Conservation (phyloP, 495 filamentous ascomycete genomes). For the Aspergillus baeticus region DNA sequence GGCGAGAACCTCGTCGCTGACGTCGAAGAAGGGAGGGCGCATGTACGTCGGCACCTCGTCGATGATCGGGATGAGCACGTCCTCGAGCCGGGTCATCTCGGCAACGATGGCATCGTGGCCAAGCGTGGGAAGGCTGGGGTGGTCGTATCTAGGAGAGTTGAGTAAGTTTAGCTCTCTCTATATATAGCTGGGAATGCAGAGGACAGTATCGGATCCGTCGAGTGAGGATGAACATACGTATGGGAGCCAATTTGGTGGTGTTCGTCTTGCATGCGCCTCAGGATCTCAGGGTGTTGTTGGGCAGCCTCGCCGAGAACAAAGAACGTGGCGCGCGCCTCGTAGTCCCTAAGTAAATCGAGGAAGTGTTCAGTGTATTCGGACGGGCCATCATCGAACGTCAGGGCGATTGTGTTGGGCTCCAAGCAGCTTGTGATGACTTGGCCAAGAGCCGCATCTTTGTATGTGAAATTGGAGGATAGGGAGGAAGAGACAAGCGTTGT, state of each 20-base stretch:
- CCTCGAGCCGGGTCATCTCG: conserved; percentile 70
- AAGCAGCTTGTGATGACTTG: conserved; percentile 60
- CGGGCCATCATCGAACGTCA: conserved; percentile 80
- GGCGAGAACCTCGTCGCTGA: conserved; percentile 25
- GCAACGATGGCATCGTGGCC: conserved; percentile 49
- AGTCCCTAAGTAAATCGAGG: conserved; percentile 59
- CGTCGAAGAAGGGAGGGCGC: conserved; percentile 42
- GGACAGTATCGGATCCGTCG: too few relatives aligned
- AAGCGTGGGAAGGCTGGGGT: conserved; percentile 58
- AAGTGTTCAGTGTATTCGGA: conserved; percentile 62
- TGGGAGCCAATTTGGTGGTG: conserved; percentile 78
- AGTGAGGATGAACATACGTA: conserved; percentile 48
- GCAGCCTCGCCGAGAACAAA: conserved; percentile 69
- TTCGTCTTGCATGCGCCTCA: conserved; percentile 57
- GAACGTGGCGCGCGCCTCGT: conserved; percentile 66
- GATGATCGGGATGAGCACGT: conserved; percentile 63
- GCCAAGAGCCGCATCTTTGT: conserved; percentile 36
- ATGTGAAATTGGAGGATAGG: background rate
- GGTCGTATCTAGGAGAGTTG: conserved; percentile 53
- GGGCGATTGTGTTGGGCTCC: conserved; percentile 56
- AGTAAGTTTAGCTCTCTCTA: too few relatives aligned
- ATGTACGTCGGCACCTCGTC: conserved; percentile 78
- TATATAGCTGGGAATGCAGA: too few relatives aligned
- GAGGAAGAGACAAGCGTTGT: too few relatives aligned
- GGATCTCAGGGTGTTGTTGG: conserved; percentile 46